Evolutionary conservation across 768 basidiomycete species (phyloP).

Genomic region (Boletus rubroflammeus): DNA sequence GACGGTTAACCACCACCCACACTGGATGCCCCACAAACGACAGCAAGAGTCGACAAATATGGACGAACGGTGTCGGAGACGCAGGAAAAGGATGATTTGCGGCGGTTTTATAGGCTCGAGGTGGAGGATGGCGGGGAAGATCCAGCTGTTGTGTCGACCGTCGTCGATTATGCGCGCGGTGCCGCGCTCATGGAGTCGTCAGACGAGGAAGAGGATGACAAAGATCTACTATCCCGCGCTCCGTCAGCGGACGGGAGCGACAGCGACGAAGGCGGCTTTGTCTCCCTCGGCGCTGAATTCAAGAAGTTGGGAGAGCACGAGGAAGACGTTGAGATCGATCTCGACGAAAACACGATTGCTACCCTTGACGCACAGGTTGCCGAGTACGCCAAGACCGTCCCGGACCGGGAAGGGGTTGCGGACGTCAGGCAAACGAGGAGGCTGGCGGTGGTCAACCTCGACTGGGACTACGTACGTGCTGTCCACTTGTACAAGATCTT

Average conservation of each 20-base stretch:
- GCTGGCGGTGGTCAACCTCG: conserved; percentile 90
- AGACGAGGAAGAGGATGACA: conserved; percentile 57
- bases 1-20: background rate
- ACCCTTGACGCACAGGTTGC: conserved; percentile 74
- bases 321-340: conserved; percentile 59
- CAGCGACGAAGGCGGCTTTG: conserved; percentile 44
- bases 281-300: conserved; percentile 48
- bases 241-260: conserved; percentile 39
- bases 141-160: conserved; percentile 18
- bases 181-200: conserved; percentile 86
- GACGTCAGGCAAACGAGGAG: conserved; percentile 55
- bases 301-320: conserved; percentile 29
- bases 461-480: conserved; percentile 96
- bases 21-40: background rate
- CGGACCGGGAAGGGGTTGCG: conserved; percentile 42
- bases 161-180: conserved; percentile 86
- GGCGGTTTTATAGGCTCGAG: conserved; percentile 76
- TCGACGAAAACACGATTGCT: conserved; percentile 73
- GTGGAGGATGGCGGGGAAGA: conserved; percentile 29
- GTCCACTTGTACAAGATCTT: conserved; percentile 89
- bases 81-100: conserved; percentile 72
- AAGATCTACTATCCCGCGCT: background rate
- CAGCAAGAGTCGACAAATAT: conserved; percentile 83
- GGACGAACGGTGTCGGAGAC: conserved; percentile 67
- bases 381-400: conserved; percentile 47